Evolutionary conservation across 2,329 filamentous ascomycete genomes (phyloP).

Genomic region (Cordyceps militaris): DNA sequence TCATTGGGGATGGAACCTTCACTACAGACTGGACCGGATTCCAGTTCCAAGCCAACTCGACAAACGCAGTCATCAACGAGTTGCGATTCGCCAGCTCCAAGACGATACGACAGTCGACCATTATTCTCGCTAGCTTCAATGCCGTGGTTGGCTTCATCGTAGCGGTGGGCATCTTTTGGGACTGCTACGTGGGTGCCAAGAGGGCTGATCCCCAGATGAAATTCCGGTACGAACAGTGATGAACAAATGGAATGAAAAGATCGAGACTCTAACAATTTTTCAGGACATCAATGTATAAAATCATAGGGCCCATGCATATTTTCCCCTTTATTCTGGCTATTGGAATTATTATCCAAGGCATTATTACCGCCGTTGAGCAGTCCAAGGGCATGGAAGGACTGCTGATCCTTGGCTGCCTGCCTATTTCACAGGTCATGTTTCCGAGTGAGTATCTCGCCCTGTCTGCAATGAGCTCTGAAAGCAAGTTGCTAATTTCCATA

Average conservation of each 20-base stretch:
- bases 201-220: constrained; percentile 33
- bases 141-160: constrained; percentile 50
- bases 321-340: constrained; percentile 51
- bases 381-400: constrained; percentile 46
- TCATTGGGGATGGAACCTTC: constrained; percentile 3
- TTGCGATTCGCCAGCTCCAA: constrained; percentile 46
- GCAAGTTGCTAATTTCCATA: constrained; percentile 21
- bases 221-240: constrained; percentile 32
- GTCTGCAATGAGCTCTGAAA: background rate
- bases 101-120: constrained; percentile 53
- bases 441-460: constrained; percentile 39
- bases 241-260: background rate
- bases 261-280: background rate
- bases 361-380: constrained; percentile 51
- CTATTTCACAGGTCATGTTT: constrained; percentile 51
- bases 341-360: constrained; percentile 51
- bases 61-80: constrained; percentile 41
- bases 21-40: constrained; percentile 20
- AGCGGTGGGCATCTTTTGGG: constrained; percentile 49
- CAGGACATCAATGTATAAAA: constrained; percentile 33
- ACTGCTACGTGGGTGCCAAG: constrained; percentile 43
- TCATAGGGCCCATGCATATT: constrained; percentile 40
- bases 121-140: constrained; percentile 56
- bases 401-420: constrained; percentile 44
- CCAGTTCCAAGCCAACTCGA: constrained; percentile 32